A percentile compares a stretch with the other conserved stretches of the same genome.
These are phyloP conservation scores for Eucalyptus dawsonii DNA, from an alignment of 345 rosid genomes.

Conservation along the genomic window DNA sequence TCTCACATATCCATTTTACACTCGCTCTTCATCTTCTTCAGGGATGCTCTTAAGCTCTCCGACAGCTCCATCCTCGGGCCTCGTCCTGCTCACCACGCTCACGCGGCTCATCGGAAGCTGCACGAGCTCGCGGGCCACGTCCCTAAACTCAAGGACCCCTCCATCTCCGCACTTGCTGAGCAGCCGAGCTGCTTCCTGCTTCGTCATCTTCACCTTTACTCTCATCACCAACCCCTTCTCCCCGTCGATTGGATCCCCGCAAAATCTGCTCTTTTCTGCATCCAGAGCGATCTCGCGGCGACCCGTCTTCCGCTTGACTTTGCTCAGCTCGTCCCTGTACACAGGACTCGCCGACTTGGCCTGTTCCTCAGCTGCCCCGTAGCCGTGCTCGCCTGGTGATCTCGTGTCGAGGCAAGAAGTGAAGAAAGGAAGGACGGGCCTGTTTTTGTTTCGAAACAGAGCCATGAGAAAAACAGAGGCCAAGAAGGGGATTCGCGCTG, in stretches of 20 bases:
- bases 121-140: constrained; percentile 25
- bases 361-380: background rate
- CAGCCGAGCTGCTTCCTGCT: constrained; percentile 36
- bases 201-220: background rate
- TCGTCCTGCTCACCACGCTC: background rate
- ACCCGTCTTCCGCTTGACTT: background rate
- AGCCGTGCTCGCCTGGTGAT: background rate
- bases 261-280: background rate
- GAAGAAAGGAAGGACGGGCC: background rate
- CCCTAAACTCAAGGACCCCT: constrained; percentile 35
- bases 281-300: background rate
- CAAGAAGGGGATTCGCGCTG: background rate
- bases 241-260: background rate
- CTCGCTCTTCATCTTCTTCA: constrained; percentile 1
- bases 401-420: background rate
- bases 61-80: background rate
- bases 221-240: background rate
- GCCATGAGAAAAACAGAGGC: background rate
- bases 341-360: background rate
- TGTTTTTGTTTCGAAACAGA: background rate
- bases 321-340: constrained; percentile 11
- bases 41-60: constrained; percentile 7
- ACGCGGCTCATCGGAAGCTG: constrained; percentile 27
- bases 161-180: constrained; percentile 35
- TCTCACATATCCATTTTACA: background rate